Percentiles rank a stretch among this genome's conserved stretches.
phyloP scores from a whole-genome alignment of 2,329 filamentous ascomycete genomes.

The Fusarium sp. region DNA sequence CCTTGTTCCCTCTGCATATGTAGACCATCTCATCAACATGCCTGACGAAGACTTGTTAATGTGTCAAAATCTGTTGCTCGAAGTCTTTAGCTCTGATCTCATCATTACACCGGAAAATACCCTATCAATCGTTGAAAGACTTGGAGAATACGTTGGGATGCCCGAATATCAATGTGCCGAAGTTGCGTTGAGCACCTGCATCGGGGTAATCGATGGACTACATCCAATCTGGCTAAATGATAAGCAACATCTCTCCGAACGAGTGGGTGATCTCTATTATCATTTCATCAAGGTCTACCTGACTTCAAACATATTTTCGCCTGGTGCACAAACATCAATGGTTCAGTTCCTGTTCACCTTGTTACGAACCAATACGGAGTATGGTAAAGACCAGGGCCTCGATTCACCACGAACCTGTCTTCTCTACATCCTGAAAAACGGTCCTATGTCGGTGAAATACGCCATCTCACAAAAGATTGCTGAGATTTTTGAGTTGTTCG shows the following conservation, averaged over 20 bases:
- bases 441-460: constrained; percentile 79
- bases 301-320: constrained; percentile 75
- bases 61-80: constrained; percentile 62
- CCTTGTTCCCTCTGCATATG: constrained; percentile 62
- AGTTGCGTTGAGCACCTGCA: constrained; percentile 73
- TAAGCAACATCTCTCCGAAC: constrained; percentile 69
- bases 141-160: constrained; percentile 65
- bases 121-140: constrained; percentile 60
- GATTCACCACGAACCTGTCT: constrained; percentile 76
- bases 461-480: constrained; percentile 77
- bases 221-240: constrained; percentile 72
- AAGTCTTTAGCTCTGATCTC: constrained; percentile 67
- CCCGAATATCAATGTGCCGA: constrained; percentile 80
- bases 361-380: constrained; percentile 74
- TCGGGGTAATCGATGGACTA: constrained; percentile 75
- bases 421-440: constrained; percentile 76
- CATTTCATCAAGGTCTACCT: constrained; percentile 79
- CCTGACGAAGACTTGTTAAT: constrained; percentile 66
- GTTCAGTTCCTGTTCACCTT: constrained; percentile 77
- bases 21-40: constrained; percentile 63
- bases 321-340: constrained; percentile 74
- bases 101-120: constrained; percentile 62
- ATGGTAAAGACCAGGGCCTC: constrained; percentile 69
- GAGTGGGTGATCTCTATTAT: constrained; percentile 80
- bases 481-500: constrained; percentile 81